phyloP scores from a whole-genome alignment of 148 eudicot species.

The Hydrangea macrophylla region DNA sequence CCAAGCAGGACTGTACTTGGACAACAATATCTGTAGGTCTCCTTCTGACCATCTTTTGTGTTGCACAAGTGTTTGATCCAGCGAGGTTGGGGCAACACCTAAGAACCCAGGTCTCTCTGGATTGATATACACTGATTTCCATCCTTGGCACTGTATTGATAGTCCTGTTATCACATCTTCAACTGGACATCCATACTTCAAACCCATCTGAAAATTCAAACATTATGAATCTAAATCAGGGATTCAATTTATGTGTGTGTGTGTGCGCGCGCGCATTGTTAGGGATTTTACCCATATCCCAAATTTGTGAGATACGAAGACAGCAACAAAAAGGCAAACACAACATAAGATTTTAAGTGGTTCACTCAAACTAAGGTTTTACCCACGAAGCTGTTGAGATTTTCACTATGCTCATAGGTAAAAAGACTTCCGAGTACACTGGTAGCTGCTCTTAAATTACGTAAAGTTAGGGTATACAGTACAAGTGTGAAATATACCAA shows the following conservation, averaged over 20 bases:
- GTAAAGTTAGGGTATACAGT: no score
- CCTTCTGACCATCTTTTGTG: conserved; percentile 97
- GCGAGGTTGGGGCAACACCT: conserved; percentile 59
- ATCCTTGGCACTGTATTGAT: conserved; percentile 67
- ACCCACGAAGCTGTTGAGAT: no score
- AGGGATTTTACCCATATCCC: no score
- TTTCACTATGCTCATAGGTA: no score
- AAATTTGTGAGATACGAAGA: no score
- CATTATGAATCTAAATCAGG: background rate
- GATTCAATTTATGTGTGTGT: no score
- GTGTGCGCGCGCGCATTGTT: no score
- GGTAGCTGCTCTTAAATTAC: no score
- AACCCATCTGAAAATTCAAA: conserved; percentile 52
- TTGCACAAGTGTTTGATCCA: conserved; percentile 57
- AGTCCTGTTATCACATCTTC: conserved; percentile 88
- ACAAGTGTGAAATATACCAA: no score
- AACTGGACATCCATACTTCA: conserved; percentile 73
- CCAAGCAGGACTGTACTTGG: conserved; percentile 56
- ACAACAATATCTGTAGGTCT: conserved; percentile 55
- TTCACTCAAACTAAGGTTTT: no score
- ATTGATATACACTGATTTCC: conserved; percentile 66
- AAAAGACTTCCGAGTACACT: no score
- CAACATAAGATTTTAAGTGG: no score
- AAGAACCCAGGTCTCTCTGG: conserved; percentile 52
- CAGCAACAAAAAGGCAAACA: background rate